Evolutionary conservation across 139 green algal genomes (phyloP).

Genomic region (Asterochloris sp.): DNA sequence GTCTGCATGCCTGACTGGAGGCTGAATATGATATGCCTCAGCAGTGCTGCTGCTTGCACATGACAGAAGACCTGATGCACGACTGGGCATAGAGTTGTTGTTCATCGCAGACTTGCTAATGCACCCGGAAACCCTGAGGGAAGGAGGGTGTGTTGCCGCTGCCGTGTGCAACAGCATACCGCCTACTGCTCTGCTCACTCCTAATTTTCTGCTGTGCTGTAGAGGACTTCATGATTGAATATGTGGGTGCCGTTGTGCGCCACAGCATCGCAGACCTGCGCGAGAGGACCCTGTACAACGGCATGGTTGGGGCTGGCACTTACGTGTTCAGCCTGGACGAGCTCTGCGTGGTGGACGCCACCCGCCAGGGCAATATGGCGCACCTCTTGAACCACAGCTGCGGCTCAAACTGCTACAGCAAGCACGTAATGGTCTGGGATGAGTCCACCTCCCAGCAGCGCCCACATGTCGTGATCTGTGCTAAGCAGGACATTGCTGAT

Average conservation of each 20-base stretch:
- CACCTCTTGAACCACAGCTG: conserved; percentile 95
- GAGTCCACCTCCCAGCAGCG: not conserved
- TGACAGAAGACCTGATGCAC: too few species aligned
- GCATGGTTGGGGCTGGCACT: conserved; percentile 77
- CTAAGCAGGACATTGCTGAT: conserved; percentile 39
- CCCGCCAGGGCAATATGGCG: conserved; percentile 66
- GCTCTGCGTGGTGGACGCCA: conserved; percentile 60
- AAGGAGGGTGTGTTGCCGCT: too few species aligned
- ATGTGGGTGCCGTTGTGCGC: conserved; percentile 60
- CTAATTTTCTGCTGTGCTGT: not conserved
- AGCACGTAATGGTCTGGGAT: conserved; percentile 49
- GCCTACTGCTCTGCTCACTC: too few species aligned
- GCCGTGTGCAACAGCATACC: too few species aligned
- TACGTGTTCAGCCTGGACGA: conserved; percentile 79
- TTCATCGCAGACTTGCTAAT: too few species aligned
- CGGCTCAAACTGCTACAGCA: conserved; percentile 71
- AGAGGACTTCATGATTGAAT: conserved; percentile 71
- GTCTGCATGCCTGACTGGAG: too few species aligned
- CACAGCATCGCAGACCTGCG: conserved; percentile 47
- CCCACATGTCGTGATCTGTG: conserved; percentile 75
- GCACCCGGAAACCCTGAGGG: too few species aligned
- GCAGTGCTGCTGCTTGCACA: too few species aligned
- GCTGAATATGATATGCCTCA: too few species aligned
- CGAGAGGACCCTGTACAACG: conserved; percentile 68
- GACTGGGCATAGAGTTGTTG: too few species aligned